A percentile compares a stretch with the other conserved stretches of the same genome.
These are phyloP conservation scores for Astragalus membranaceus DNA, from an alignment of 306 rosid genomes.

Conservation along the genomic window DNA sequence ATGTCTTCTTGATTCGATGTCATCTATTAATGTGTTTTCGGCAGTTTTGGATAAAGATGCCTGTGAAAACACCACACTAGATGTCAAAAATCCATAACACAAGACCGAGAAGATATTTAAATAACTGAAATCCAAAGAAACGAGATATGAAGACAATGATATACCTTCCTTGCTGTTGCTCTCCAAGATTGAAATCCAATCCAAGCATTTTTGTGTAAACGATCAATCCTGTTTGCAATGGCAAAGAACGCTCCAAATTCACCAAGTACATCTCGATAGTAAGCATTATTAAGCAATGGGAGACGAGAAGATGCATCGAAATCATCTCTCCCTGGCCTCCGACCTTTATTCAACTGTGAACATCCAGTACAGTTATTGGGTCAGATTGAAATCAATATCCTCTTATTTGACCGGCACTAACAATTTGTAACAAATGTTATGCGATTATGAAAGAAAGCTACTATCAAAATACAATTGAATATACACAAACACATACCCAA, in stretches of 20 bases:
- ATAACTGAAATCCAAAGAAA: no score
- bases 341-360: conserved; percentile 76
- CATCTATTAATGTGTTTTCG: conserved; percentile 66
- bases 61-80: conserved; percentile 40
- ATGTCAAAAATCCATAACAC: conserved; percentile 16
- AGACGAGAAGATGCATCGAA: conserved; percentile 89
- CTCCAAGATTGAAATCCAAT: conserved; percentile 99
- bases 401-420: background rate
- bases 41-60: conserved; percentile 69
- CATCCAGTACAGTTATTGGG: conserved; percentile 13
- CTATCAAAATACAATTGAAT: background rate
- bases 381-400: conserved; percentile 4
- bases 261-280: conserved; percentile 79
- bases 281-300: conserved; percentile 64
- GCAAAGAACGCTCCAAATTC: conserved; percentile 91
- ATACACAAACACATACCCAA: background rate
- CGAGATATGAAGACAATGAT: background rate
- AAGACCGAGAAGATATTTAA: background rate
- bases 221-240: conserved; percentile 78
- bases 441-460: background rate
- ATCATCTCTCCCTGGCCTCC: conserved; percentile 75
- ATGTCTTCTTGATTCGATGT: conserved; percentile 55
- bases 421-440: background rate
- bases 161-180: conserved; percentile 88
- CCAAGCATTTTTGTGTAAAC: conserved; percentile 95